Evolutionary conservation across 1,284 basidiomycete species (phyloP), one percentile per base, ranked within the genome.

Genomic region (Trametes versicolor): DNA sequence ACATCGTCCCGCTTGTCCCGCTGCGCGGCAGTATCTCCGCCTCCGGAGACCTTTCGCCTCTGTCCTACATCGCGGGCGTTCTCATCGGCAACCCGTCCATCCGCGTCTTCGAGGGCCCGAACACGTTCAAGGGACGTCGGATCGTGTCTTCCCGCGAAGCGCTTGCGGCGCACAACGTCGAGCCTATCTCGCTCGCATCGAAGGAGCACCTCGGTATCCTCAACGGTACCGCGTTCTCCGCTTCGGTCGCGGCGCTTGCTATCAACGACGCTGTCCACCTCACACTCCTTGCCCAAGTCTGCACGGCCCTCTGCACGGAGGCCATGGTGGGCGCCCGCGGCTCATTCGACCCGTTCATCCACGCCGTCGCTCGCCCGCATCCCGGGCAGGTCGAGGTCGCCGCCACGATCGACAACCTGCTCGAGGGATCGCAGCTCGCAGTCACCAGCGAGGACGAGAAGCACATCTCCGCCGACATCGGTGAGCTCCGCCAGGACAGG

Each of bases 141-240:
- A 85, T 92, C 59, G 78, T 88, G 9, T 79, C 91, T 6, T 89
- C 91, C 3, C 73, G 79, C n/a, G 83, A 88, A 63, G 95, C 93
- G 0, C 84, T 95, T 55, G 79, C 83, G 10, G 83, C 86, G 41
- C 87, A 92, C 72, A 80, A 83, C 53, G 87, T 95, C 47, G 78
- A 83, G 53, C 91, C 93, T 1, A 83, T 95, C 60, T 79, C 84
- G 34, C 87, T 95, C 45, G 87, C 84, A 17, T 90, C 92, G 10
- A 96, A 96, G 78, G 95, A 95, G 71, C 93, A 92, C 68, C 84
- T 95, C 17, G 91, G 91, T 17, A 87, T 94, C 65, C 78, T 94
- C 60, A 95, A 95, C 76, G 93, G 93, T 53, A 95, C 94, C 0
- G 93, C 94, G 1, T 95, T 96, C 78, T 93, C 91, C 39, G 84